Evolutionary conservation across 2,329 filamentous ascomycete genomes (phyloP).

Genomic region (Rhytidhysteron rufulum): DNA sequence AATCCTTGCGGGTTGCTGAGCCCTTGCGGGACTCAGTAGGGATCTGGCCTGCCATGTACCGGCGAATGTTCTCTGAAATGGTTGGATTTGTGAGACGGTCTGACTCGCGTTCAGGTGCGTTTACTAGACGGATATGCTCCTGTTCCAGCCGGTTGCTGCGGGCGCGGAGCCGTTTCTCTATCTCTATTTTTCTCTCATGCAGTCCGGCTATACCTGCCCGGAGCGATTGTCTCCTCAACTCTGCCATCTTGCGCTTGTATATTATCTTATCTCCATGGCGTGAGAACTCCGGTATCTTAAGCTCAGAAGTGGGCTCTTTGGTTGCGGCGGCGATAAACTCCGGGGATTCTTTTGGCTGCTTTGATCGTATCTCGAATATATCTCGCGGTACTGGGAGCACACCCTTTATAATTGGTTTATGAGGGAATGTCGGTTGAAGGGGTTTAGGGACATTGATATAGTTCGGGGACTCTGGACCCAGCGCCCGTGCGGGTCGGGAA

Average conservation of each 20-base stretch:
- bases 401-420: conserved; percentile 61
- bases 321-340: conserved; percentile 61
- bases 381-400: conserved; percentile 78
- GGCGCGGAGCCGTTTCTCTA: conserved; percentile 17
- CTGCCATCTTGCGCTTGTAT: conserved; percentile 74
- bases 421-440: conserved; percentile 62
- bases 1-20: conserved; percentile 9
- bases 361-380: conserved; percentile 57
- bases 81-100: conserved; percentile 71
- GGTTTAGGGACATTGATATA: conserved; percentile 80
- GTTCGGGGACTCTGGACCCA: conserved; percentile 81
- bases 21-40: background rate
- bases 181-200: conserved; percentile 42
- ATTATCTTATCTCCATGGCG: conserved; percentile 48
- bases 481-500: conserved; percentile 39
- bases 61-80: conserved; percentile 38
- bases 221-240: conserved; percentile 67
- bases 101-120: conserved; percentile 68
- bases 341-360: conserved; percentile 52
- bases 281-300: conserved; percentile 22
- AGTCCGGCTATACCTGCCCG: conserved; percentile 67
- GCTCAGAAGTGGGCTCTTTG: conserved; percentile 47
- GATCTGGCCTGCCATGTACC: conserved; percentile 1
- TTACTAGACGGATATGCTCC: conserved; percentile 49
- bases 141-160: conserved; percentile 35